Evolutionary conservation across 306 rosid genomes (phyloP), one percentile per base, ranked within the genome.

Genomic region (Acacia crassicarpa): DNA sequence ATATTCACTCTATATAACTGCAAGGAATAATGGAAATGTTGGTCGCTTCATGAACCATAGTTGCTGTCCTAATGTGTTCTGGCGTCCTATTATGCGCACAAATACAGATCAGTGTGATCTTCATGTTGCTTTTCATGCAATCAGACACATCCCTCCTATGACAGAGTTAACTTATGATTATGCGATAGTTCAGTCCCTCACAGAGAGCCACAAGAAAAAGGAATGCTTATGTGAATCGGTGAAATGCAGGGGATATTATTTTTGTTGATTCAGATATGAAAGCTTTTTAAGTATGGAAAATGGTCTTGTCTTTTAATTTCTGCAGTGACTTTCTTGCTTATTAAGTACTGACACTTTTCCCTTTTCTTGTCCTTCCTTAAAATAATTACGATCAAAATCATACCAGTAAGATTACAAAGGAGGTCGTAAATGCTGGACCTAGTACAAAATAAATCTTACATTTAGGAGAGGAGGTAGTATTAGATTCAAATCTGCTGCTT

Each of bases 31-130:
- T 63, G 98, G 98, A 81, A 94, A 92, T 89, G 94, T 94, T 45
- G 91, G 92, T 74, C 94, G 98, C 72, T 94, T 92, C 80, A 94
- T 94, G 94, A 94, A 94, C 81, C 98, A 94, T 82, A 91, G 97
- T 87, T 94, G 98, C 87, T 83, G 90, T 77, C 98, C 98, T 5
- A 94, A 90, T 84, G 89, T 92, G 27, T 74, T 83, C 17, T 92
- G 98, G 94, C 97, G 90, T 85, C 91, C 92, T 20, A 79, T 91
- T 41, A 53, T 86, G 7, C 94, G 91, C 6, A 93, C 89, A 84
- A 89, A 89, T 75, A 90, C 83, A 78, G 76, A 81, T 11, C 90
- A 86, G 79, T 72, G 83, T 32, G 97, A 94, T 88, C 83, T 90
- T 25, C 98, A 89, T 78, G 77, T 94, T 78, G 93, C 91, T 6